A percentile compares a stretch with the other conserved stretches of the same genome.
phyloP scores from a whole-genome alignment of 768 basidiomycete genomes.

The Pulveroboletus sp. region DNA sequence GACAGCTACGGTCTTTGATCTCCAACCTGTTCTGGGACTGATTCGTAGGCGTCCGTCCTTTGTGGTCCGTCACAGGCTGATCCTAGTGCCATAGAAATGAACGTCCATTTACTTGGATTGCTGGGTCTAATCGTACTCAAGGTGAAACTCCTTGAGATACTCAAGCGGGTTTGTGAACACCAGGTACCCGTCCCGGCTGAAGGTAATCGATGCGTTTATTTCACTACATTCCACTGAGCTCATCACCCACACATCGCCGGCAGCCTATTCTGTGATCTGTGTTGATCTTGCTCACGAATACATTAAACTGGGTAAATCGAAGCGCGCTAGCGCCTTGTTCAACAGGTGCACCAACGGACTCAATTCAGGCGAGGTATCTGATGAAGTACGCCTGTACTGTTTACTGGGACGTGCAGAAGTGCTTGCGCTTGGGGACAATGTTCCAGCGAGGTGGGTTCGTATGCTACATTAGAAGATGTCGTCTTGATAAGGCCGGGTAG shows the following conservation, averaged over 20 bases:
- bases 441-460: constrained; percentile 49
- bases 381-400: constrained; percentile 50
- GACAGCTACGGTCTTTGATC: constrained; percentile 14
- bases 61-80: neutral
- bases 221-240: neutral
- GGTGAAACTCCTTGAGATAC: constrained; percentile 60
- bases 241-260: neutral
- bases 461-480: neutral
- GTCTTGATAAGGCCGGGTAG: constrained; percentile 26
- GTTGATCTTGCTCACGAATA: constrained; percentile 78
- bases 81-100: constrained; percentile 39
- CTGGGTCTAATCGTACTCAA: constrained; percentile 62
- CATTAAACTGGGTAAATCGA: constrained; percentile 66
- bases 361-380: constrained; percentile 41
- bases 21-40: constrained; percentile 38
- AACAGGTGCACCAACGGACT: constrained; percentile 47
- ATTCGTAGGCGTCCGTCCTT: constrained; percentile 43
- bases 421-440: constrained; percentile 55
- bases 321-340: constrained; percentile 64
- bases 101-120: constrained; percentile 60
- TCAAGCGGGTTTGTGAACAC: constrained; percentile 55
- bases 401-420: constrained; percentile 64
- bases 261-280: constrained; percentile 62
- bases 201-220: constrained; percentile 43
- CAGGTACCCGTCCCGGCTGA: constrained; percentile 39